Evolutionary conservation across 345 rosid genomes (phyloP).

Genomic region (Eucalyptus urophylla): DNA sequence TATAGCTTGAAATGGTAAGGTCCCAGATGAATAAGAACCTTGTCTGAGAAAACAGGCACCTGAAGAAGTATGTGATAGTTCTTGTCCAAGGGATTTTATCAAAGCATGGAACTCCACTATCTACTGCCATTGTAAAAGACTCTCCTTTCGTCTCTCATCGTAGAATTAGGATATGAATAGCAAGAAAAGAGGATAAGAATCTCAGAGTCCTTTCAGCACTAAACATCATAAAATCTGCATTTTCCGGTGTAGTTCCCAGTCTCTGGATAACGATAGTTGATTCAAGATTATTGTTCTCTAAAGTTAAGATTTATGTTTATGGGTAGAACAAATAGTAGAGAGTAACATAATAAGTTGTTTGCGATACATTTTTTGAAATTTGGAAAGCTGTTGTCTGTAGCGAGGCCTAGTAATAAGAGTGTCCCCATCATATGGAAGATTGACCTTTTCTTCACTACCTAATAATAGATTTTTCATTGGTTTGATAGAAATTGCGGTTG

Average conservation of each 20-base stretch:
- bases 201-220: not conserved
- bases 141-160: not conserved
- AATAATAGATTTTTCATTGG: not conserved
- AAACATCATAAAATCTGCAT: not conserved
- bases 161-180: not conserved
- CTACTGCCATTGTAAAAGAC: not conserved
- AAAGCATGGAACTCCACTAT: not conserved
- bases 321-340: not conserved
- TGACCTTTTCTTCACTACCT: not conserved
- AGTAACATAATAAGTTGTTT: not conserved
- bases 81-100: not conserved
- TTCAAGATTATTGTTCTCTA: not conserved
- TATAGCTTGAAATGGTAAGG: not conserved
- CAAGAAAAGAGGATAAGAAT: not conserved
- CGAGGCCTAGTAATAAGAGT: not conserved
- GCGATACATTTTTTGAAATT: not conserved
- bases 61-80: not conserved
- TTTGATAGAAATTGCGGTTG: constrained; percentile 61
- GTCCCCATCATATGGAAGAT: not conserved
- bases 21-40: not conserved
- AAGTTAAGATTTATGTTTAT: not conserved
- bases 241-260: not conserved
- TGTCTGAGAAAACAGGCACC: not conserved
- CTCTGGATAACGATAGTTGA: not conserved
- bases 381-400: not conserved